A percentile compares a stretch with the other conserved stretches of the same genome.
Evolutionary conservation across 805 yeast genomes (phyloP).

Genomic region (Alloascoidea africana): DNA sequence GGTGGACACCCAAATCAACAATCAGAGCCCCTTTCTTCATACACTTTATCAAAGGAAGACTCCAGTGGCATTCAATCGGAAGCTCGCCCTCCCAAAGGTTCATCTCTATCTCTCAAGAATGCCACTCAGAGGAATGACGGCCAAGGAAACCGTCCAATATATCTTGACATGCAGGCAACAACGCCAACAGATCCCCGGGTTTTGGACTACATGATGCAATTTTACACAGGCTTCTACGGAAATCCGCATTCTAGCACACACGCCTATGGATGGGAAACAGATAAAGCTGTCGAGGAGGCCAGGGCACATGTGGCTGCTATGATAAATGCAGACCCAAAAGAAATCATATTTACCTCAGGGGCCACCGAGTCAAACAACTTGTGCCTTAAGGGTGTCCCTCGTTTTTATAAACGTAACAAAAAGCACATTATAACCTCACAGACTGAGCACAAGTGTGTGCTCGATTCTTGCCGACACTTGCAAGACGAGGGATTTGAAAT

Average conservation of each 20-base stretch:
- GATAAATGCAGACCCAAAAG: slow-evolving; percentile 90
- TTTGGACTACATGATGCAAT: slow-evolving; percentile 71
- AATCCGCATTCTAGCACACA: slow-evolving; percentile 97
- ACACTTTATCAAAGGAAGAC: too few relatives aligned
- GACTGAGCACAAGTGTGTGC: slow-evolving; percentile 95
- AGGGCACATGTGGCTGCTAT: slow-evolving; percentile 69
- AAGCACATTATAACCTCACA: slow-evolving; percentile 90
- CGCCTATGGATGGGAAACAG: slow-evolving; percentile 98
- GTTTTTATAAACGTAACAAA: slow-evolving; percentile 82
- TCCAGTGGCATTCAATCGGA: too few relatives aligned
- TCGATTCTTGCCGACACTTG: slow-evolving; percentile 88
- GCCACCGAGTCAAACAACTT: slow-evolving; percentile 96
- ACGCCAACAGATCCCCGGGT: slow-evolving; percentile 97
- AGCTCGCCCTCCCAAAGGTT: neutral
- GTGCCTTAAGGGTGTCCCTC: slow-evolving; percentile 89
- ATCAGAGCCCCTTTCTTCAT: too few relatives aligned
- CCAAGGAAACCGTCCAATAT: slow-evolving; percentile 90
- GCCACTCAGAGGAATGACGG: too few relatives aligned
- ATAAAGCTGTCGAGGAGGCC: slow-evolving; percentile 77
- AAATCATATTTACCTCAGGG: slow-evolving; percentile 91
- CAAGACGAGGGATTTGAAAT: slow-evolving; percentile 96
- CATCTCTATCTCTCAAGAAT: neutral
- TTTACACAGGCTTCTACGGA: slow-evolving; percentile 86
- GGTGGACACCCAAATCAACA: too few relatives aligned
- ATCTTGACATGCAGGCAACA: slow-evolving; percentile 95